A percentile compares a stretch with the other conserved stretches of the same genome.
Evolutionary conservation across 1,284 basidiomycete species (phyloP).

Genomic region (Trametes versicolor): DNA sequence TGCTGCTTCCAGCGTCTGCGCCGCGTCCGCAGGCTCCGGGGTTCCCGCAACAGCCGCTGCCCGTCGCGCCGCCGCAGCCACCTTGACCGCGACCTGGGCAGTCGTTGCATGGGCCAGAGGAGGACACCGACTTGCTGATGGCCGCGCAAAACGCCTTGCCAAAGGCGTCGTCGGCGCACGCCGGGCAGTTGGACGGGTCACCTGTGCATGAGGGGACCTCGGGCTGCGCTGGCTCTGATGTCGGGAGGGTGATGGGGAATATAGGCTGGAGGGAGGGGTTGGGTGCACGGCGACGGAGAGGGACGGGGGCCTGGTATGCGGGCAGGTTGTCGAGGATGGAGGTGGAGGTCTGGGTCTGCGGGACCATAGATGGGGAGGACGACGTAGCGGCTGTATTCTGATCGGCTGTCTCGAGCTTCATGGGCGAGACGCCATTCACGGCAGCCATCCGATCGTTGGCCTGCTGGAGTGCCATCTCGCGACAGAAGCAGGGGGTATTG

Average conservation of each 20-base stretch:
- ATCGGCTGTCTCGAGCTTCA: constrained; percentile 51
- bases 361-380: constrained; percentile 26
- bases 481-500: constrained; percentile 77
- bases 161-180: constrained; percentile 83
- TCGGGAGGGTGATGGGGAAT: constrained; percentile 57
- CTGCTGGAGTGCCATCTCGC: constrained; percentile 65
- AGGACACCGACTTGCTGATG: constrained; percentile 67
- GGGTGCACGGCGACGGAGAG: constrained; percentile 66
- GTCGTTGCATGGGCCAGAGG: constrained; percentile 58
- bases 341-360: constrained; percentile 30
- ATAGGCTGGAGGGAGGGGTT: constrained; percentile 54
- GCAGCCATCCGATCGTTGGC: constrained; percentile 39
- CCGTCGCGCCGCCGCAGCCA: constrained; percentile 29
- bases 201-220: constrained; percentile 56
- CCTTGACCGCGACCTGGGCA: constrained; percentile 55
- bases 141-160: constrained; percentile 89
- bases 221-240: constrained; percentile 56
- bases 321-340: constrained; percentile 82
- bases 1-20: constrained; percentile 8
- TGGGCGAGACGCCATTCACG: constrained; percentile 32
- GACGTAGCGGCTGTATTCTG: constrained; percentile 32
- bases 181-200: constrained; percentile 75
- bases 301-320: constrained; percentile 80
- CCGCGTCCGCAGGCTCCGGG: constrained; percentile 38
- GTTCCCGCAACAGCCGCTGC: constrained; percentile 42